Base-by-base conservation (phyloP, 768 basidiomycete species). In the Macrolepiota albuminosa region DNA sequence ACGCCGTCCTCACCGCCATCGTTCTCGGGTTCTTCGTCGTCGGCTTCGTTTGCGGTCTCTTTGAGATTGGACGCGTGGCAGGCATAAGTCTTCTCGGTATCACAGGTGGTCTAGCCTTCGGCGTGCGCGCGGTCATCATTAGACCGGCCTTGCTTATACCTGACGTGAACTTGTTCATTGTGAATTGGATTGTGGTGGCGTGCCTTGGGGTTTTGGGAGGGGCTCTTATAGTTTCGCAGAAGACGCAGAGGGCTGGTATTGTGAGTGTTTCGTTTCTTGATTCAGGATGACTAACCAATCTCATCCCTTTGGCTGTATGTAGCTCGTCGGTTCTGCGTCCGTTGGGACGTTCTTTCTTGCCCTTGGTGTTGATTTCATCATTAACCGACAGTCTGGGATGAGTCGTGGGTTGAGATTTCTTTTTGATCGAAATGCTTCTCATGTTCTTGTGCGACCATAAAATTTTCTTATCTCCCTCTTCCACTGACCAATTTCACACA, bases 361-460 rank as follows among this genome's bases (percentile, higher is more conserved):
- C 33, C 76, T 89, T 9, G 86, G 79, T 24, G 65, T 82, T 11
- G 87, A 89, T 69, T 74, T 88, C 4, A 68, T 79, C 50, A 56
- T 86, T 53, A 77, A 86, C 61, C 73, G 78, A 63, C 86, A 89
- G 65, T 70, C 72, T 6, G 88, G 87, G 6, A 78, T 87, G 77
- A 85, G 86, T 64, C 72, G 80, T 24, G 87, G 87, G 2, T 74
- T 89, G 34, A 78, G 88, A 24, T 82, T 78, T 64, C 75, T 89
- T 14, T 78, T 88, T 60, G 88, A 89, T 66, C 75, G 82, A 47
- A 89, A 89, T 63, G 66, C 74, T 10, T 77, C 80, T 31, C 87
- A 89, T 71, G 68, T 75, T 54, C 72, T 77, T 59, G 85, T 87
- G 61, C 59, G 82, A 72, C 10, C 6, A 4, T 29, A 16, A 3